Base-by-base conservation (phyloP, 1,139 yeast genomes). In the Blastobotrys serpentis region DNA sequence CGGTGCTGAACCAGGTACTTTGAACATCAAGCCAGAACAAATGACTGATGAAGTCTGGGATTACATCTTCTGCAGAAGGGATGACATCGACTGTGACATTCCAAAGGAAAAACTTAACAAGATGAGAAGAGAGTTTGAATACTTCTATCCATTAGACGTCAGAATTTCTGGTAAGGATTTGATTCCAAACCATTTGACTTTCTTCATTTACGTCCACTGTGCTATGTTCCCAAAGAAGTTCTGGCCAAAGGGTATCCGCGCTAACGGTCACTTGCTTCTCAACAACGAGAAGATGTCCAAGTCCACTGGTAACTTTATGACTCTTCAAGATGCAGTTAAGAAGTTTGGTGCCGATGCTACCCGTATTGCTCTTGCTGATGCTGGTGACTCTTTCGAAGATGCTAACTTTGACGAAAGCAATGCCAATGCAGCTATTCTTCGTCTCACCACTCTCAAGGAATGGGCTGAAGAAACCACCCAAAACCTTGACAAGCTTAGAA, bases 271-370 rank as follows among this genome's bases (percentile, higher is more conserved):
- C 67, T 80, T 94, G 71, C 71, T 92, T 77, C 81, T 94, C 69
- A 94, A 92, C 74, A 90, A 92, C 65, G 95, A 94, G 61, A 92
- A 92, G 78, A 92, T 92, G 99, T 83, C 98, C 50, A 92, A 92
- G 71, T 86, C 96, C 36, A 90, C 98, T 32, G 99, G 99, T 71
- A 92, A 92, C 74, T 92, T 94, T 67, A 77, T 89, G 84, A 92
- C 98, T 46, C 76, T 92, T 67, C 80, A 83, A 61, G 89, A 92
- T 69, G 78, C 85, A 62, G 84, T 84, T 51, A 78, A 80, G 60
- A 94, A 92, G 72, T 92, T 83, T 60, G 99, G 98, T 67, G 96
- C 98, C 46, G 99, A 94, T 70, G 98, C 98, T 39, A 77, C 96
- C 17, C 85, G 99, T 76, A 86, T 94, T 69, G 97, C 98, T 7